These are phyloP conservation scores for Boletus rubroflammeus DNA, from an alignment of 768 basidiomycete species.

Conservation along the genomic window DNA sequence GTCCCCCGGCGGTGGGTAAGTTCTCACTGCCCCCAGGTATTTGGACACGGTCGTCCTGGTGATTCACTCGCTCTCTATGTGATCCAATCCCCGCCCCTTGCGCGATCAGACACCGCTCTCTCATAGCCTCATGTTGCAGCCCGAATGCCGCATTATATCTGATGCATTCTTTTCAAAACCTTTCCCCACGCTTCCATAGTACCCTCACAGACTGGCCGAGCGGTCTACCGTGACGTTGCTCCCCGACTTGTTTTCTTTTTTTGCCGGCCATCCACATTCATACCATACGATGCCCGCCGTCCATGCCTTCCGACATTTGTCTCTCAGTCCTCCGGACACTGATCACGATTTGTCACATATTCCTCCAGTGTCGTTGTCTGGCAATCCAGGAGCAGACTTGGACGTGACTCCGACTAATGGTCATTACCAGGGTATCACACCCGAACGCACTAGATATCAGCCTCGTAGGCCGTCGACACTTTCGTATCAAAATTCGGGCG, in stretches of 20 bases:
- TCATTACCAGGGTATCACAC: neutral
- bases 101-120: slow-evolving; percentile 14
- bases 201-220: neutral
- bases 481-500: slow-evolving; percentile 48
- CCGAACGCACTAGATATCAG: slow-evolving; percentile 24
- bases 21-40: slow-evolving; percentile 4
- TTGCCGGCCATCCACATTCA: slow-evolving; percentile 39
- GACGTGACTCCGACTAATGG: slow-evolving; percentile 5
- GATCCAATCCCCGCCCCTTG: neutral
- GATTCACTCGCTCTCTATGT: slow-evolving; percentile 17
- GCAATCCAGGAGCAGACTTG: slow-evolving; percentile 7
- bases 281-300: slow-evolving; percentile 18
- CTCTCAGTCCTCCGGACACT: slow-evolving; percentile 42
- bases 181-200: neutral
- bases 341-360: slow-evolving; percentile 10
- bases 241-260: slow-evolving; percentile 26
- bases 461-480: slow-evolving; percentile 48
- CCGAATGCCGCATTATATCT: slow-evolving; percentile 9
- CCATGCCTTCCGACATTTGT: slow-evolving; percentile 31
- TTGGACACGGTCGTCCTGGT: slow-evolving; percentile 27
- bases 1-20: neutral
- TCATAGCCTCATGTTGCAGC: slow-evolving; percentile 17
- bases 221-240: neutral
- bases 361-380: neutral
- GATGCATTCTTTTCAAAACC: neutral